phyloP scores from a whole-genome alignment of 768 basidiomycete genomes.

The Rhodotorula taiwanensis region DNA sequence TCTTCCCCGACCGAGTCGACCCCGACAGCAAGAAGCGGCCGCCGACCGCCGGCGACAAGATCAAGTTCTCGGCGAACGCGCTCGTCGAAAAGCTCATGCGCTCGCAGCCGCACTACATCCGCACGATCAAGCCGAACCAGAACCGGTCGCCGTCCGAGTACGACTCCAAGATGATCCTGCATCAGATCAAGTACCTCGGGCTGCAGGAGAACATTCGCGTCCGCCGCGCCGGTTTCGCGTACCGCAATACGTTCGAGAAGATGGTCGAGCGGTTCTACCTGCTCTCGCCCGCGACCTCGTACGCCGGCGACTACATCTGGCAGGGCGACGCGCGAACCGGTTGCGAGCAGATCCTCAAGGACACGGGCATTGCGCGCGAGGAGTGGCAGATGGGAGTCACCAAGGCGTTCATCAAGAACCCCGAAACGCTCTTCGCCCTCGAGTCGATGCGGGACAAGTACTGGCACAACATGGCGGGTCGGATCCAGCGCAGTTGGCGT shows the following conservation, averaged over 20 bases:
- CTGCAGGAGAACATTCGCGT: slow-evolving; percentile 97
- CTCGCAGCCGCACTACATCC: slow-evolving; percentile 93
- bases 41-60: slow-evolving; percentile 94
- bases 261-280: slow-evolving; percentile 98
- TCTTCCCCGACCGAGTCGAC: slow-evolving; percentile 93
- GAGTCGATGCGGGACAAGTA: slow-evolving; percentile 98
- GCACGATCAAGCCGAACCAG: slow-evolving; percentile 96
- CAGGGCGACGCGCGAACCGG: slow-evolving; percentile 80
- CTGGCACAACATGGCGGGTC: slow-evolving; percentile 98
- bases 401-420: slow-evolving; percentile 99
- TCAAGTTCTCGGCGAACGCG: slow-evolving; percentile 86
- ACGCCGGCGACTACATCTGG: slow-evolving; percentile 99
- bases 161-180: slow-evolving; percentile 86
- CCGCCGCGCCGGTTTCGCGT: slow-evolving; percentile 93
- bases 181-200: slow-evolving; percentile 98
- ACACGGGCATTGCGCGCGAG: slow-evolving; percentile 89
- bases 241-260: slow-evolving; percentile 96
- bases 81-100: slow-evolving; percentile 97
- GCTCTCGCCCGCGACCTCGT: slow-evolving; percentile 87
- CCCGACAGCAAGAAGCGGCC: slow-evolving; percentile 96
- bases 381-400: slow-evolving; percentile 99
- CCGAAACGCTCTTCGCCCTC: slow-evolving; percentile 96
- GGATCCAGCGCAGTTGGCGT: slow-evolving; percentile 92
- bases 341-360: slow-evolving; percentile 83
- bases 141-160: slow-evolving; percentile 88